Percentiles rank a stretch among this genome's conserved stretches.
Conservation (phyloP, 495 filamentous ascomycete species). For the Neurospora sp. region DNA sequence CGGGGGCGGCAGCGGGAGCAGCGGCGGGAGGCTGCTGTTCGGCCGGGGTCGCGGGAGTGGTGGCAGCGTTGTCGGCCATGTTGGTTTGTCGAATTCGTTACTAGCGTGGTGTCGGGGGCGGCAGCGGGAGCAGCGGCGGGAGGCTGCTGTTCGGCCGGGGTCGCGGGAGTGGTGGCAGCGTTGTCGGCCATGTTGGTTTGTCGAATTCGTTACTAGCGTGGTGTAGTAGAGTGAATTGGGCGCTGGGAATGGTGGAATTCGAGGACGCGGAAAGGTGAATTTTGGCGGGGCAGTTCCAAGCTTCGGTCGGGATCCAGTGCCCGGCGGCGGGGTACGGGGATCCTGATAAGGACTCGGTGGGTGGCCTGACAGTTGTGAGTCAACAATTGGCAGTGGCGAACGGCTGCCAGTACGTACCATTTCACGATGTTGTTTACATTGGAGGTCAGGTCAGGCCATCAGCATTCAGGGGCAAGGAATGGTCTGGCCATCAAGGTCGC, state of each 20-base stretch:
- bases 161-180: neutral
- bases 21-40: too few relatives aligned
- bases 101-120: too few relatives aligned
- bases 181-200: neutral
- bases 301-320: neutral
- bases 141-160: conserved; percentile 3
- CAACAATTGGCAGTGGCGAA: neutral
- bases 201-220: neutral
- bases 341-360: neutral
- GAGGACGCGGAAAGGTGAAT: neutral
- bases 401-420: neutral
- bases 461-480: neutral
- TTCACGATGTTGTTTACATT: neutral
- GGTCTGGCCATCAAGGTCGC: neutral
- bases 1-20: too few relatives aligned
- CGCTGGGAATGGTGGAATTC: neutral
- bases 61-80: too few relatives aligned
- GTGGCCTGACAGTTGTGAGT: neutral
- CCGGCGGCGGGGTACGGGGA: neutral
- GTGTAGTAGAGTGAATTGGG: neutral
- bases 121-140: conserved; percentile 7
- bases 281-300: neutral
- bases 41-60: too few relatives aligned
- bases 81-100: too few relatives aligned
- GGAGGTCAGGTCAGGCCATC: neutral